Evolutionary conservation across 805 yeast genomes (phyloP), one percentile per base, ranked within the genome.

Genomic region (Myxozyma geophila): DNA sequence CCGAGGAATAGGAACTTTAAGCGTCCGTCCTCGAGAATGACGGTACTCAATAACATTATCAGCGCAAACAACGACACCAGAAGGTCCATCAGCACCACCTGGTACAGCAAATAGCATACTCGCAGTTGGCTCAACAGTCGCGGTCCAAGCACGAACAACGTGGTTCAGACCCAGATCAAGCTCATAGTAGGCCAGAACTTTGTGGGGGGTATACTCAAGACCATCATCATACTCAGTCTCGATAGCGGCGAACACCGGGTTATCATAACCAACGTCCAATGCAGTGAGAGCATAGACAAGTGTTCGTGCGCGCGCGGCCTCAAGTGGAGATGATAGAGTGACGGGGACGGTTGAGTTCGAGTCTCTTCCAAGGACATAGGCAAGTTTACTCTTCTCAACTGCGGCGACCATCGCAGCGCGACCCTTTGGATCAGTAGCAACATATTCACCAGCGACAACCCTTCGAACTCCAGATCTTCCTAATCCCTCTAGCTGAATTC

Each of bases 111-210:
- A 66, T 7, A 92, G 64, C 59, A 82, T 78, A 65, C 80, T 83
- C 0, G 92, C 78, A 0, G 80, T 63, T 28, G 67, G 68, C 0
- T 75, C 71, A 1, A 85, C 74, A 7, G 65, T 72, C 48, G 74
- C 81, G n/a, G 82, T 72, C 75, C 76, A 80, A 67, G 80, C 80
- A 61, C 81, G 82, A 0, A 88, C 80, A 1, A 92, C 83, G 72
- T 88, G 89, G 71, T 92, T 92, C 53, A 93, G 77, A 0, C 98
- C 97, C 47, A 90, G 81, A 74, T 95, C 98, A 33, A 92, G 76
- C 71, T 90, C 93, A 76, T 93, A 93, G 73, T 84, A 88, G 2
- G 84, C 82, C 58, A 93, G 77, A 36, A 71, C 68, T 80, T 62
- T 71, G 47, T 3, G 57, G 68, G 9, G 60, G 56, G 7, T 63